These are phyloP conservation scores for Podaxis mareebaensis DNA, from an alignment of 768 basidiomycete genomes.

Conservation along the genomic window DNA sequence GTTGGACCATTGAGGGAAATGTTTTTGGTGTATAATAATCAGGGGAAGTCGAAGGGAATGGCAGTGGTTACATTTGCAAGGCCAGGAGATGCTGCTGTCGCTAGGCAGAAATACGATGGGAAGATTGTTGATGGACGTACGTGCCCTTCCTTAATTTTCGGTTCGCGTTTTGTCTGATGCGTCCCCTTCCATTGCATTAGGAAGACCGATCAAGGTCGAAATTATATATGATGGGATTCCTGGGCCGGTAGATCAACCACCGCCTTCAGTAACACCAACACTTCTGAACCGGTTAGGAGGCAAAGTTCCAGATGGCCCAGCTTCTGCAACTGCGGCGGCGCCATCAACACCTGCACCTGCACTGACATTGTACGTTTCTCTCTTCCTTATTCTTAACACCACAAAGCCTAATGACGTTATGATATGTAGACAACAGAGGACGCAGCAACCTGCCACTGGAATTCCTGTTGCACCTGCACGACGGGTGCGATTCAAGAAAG, in stretches of 20 bases:
- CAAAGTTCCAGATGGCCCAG: conserved; percentile 9
- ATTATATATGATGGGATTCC: conserved; percentile 50
- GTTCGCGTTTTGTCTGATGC: background rate
- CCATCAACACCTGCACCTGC: background rate
- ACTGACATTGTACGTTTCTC: conserved; percentile 11
- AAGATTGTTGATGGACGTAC: conserved; percentile 70
- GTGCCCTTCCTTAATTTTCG: conserved; percentile 23
- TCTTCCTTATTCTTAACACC: background rate
- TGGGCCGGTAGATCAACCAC: conserved; percentile 20
- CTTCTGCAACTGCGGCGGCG: background rate
- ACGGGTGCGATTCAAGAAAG: conserved; percentile 62
- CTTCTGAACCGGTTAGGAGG: conserved; percentile 17
- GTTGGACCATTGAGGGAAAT: conserved; percentile 72
- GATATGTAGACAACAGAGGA: conserved; percentile 14
- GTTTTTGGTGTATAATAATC: conserved; percentile 74
- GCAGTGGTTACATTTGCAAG: conserved; percentile 71
- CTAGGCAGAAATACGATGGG: conserved; percentile 70
- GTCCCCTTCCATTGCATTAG: conserved; percentile 31
- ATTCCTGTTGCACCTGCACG: conserved; percentile 33
- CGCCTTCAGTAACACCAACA: conserved; percentile 1
- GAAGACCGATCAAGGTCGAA: conserved; percentile 67
- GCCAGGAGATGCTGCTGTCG: conserved; percentile 59
- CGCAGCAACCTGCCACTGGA: conserved; percentile 16
- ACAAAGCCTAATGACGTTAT: background rate
- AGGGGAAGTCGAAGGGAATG: conserved; percentile 79